A percentile compares a stretch with the other conserved stretches of the same genome.
Evolutionary conservation across 2,329 filamentous ascomycete genomes (phyloP).

Genomic region (Arthroderma uncinatum): DNA sequence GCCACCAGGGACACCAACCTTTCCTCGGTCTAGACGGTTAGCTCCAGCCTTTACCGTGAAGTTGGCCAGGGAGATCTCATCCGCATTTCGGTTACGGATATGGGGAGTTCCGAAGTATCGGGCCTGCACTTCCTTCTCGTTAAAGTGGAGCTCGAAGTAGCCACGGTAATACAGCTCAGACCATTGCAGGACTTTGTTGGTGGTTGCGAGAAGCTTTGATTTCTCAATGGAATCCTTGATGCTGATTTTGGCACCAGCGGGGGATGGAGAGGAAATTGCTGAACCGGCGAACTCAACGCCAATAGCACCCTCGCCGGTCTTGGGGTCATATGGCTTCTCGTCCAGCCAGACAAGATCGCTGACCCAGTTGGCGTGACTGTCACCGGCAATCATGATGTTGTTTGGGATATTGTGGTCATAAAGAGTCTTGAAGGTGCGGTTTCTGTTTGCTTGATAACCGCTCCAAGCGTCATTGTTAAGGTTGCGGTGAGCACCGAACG

Average conservation of each 20-base stretch:
- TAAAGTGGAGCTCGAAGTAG: constrained; percentile 56
- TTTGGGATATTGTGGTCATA: constrained; percentile 59
- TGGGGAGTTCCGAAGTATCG: constrained; percentile 44
- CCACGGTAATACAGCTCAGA: constrained; percentile 63
- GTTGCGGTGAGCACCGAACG: constrained; percentile 24
- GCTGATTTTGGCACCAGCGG: constrained; percentile 49
- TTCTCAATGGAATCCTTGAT: constrained; percentile 41
- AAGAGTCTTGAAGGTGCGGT: constrained; percentile 56
- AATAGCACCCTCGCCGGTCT: constrained; percentile 45
- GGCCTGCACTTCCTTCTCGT: constrained; percentile 48
- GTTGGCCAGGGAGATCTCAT: constrained; percentile 12
- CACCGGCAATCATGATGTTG: constrained; percentile 62
- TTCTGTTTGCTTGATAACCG: constrained; percentile 59
- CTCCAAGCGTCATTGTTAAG: constrained; percentile 51
- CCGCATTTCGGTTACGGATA: constrained; percentile 7
- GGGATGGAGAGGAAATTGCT: constrained; percentile 51
- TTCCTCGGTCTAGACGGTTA: constrained; percentile 44
- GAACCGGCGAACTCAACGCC: constrained; percentile 57
- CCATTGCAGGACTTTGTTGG: constrained; percentile 59
- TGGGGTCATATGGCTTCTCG: constrained; percentile 39
- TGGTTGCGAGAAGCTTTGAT: constrained; percentile 35
- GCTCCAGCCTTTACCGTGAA: constrained; percentile 49
- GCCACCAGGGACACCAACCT: constrained; percentile 27
- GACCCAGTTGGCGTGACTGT: constrained; percentile 58
- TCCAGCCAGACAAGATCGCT: constrained; percentile 50